Percentiles rank a stretch among this genome's conserved stretches.
Conservation (phyloP, 352 stramenopile genomes). For the Globisporangium heterothallicum region DNA sequence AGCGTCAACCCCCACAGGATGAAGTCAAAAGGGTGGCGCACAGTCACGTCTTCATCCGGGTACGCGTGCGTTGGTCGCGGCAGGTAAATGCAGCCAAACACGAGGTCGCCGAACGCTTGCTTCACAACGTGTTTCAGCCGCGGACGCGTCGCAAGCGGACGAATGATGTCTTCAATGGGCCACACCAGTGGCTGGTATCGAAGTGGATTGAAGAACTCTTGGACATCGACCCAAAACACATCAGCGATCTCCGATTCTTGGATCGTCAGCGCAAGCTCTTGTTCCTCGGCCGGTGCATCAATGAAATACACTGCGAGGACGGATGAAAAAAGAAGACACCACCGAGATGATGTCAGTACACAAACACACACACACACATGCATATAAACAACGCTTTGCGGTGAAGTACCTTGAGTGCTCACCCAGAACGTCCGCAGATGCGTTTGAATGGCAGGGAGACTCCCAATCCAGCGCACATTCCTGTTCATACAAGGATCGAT, state of each 20-base stretch:
- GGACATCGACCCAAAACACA: slow-evolving; percentile 78
- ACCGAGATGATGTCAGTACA: too few species aligned
- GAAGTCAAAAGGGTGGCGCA: slow-evolving; percentile 59
- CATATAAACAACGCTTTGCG: background rate
- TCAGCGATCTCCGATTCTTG: slow-evolving; percentile 70
- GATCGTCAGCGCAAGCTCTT: slow-evolving; percentile 39
- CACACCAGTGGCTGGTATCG: slow-evolving; percentile 58
- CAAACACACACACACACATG: background rate
- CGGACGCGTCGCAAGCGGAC: slow-evolving; percentile 26
- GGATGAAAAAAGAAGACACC: background rate
- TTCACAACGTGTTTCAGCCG: slow-evolving; percentile 24
- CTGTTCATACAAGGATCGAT: slow-evolving; percentile 19
- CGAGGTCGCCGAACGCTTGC: slow-evolving; percentile 44
- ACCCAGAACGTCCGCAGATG: slow-evolving; percentile 61
- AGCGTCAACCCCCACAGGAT: slow-evolving; percentile 83
- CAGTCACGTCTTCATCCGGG: slow-evolving; percentile 36
- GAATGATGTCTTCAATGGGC: slow-evolving; percentile 54
- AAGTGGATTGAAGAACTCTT: slow-evolving; percentile 58
- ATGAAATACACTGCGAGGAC: slow-evolving; percentile 63
- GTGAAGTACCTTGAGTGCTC: slow-evolving; percentile 50
- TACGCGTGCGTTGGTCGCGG: slow-evolving; percentile 36
- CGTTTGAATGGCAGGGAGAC: slow-evolving; percentile 49
- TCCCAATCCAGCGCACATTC: slow-evolving; percentile 64
- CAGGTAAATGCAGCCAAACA: slow-evolving; percentile 73
- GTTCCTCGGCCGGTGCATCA: slow-evolving; percentile 38